These are phyloP conservation scores for Coemansia sp. DNA, from an alignment of 192 early-diverging fungal species.

Conservation along the genomic window DNA sequence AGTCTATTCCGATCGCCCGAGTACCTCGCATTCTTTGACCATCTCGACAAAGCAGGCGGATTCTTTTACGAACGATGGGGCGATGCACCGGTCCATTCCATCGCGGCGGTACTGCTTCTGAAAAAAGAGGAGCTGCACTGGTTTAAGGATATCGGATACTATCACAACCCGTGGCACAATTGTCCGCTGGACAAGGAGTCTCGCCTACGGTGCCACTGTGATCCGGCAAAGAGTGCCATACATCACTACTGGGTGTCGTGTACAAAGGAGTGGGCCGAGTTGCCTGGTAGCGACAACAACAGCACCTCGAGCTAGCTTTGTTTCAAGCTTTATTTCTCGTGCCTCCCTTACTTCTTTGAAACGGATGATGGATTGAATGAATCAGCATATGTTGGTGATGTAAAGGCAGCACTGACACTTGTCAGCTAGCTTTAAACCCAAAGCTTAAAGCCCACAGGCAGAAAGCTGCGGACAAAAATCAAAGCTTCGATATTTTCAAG, in stretches of 20 bases:
- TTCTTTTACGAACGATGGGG: conserved; percentile 86
- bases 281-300: conserved; percentile 19
- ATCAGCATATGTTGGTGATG: no score
- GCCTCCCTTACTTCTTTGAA: no score
- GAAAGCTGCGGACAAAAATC: background rate
- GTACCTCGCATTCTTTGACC: conserved; percentile 69
- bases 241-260: conserved; percentile 53
- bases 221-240: conserved; percentile 45
- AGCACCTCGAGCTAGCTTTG: no score
- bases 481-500: background rate
- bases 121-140: conserved; percentile 61
- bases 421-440: no score
- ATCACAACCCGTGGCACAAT: conserved; percentile 57
- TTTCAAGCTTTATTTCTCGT: no score
- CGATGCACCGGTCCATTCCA: conserved; percentile 71
- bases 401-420: no score
- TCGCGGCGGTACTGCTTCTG: conserved; percentile 61
- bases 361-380: no score
- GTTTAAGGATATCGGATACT: conserved; percentile 74
- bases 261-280: conserved; percentile 32
- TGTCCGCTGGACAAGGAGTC: conserved; percentile 38
- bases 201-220: conserved; percentile 50
- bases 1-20: conserved; percentile 66
- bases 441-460: no score
- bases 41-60: conserved; percentile 72